These are phyloP conservation scores for Scheffersomyces quercinus DNA, from an alignment of 1,139 yeast genomes.

Conservation along the genomic window DNA sequence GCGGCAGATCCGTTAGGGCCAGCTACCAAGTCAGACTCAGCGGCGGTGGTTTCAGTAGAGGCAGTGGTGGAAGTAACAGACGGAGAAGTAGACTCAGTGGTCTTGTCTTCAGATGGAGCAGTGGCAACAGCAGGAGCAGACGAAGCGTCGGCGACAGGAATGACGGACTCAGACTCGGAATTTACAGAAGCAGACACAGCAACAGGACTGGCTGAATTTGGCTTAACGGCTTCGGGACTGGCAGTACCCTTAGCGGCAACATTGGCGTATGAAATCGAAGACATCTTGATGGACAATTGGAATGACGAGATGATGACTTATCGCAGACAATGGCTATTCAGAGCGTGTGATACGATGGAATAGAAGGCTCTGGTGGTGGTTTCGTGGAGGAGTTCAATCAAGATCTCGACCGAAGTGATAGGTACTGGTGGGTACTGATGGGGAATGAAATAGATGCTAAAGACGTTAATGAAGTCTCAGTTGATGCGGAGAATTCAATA, in stretches of 20 bases:
- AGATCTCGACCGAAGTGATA: too few relatives aligned
- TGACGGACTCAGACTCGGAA: constrained; percentile 1
- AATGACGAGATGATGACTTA: too few relatives aligned
- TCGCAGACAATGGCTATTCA: too few relatives aligned
- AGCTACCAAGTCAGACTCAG: constrained; percentile 6
- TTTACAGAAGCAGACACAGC: constrained; percentile 3
- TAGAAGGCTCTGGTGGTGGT: too few relatives aligned
- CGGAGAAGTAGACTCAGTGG: constrained; percentile 8
- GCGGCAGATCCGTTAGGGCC: constrained; percentile 1
- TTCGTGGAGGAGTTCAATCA: too few relatives aligned
- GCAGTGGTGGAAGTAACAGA: constrained; percentile 5
- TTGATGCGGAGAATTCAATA: too few relatives aligned
- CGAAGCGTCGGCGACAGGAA: constrained; percentile 9
- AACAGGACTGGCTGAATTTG: constrained; percentile 7
- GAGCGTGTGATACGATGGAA: too few relatives aligned
- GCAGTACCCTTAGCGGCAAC: constrained; percentile 36
- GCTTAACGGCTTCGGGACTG: constrained; percentile 10
- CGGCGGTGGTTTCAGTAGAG: constrained; percentile 6
- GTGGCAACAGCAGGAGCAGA: constrained; percentile 14
- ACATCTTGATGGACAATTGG: constrained; percentile 6
- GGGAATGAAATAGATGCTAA: too few relatives aligned
- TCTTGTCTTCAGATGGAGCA: constrained; percentile 4
- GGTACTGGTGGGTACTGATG: too few relatives aligned
- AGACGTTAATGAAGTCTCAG: too few relatives aligned
- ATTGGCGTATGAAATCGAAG: constrained; percentile 39